A percentile compares a stretch with the other conserved stretches of the same genome.
phyloP scores from a whole-genome alignment of 202 grass and related monocot genomes.

The Brachypodium distachyon region DNA sequence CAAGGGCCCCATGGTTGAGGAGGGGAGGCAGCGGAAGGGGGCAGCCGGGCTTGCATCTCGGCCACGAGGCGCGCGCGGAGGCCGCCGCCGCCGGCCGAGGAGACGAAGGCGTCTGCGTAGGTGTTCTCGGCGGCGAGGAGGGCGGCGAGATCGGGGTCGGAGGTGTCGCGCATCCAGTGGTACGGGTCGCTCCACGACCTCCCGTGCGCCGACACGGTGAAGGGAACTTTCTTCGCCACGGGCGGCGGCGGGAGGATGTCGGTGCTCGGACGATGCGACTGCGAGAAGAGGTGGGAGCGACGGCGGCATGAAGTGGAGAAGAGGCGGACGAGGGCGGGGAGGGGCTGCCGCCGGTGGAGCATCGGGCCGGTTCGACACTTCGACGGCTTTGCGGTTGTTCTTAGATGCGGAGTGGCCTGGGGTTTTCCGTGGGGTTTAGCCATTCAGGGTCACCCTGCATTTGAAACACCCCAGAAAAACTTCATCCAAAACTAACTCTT shows the following conservation, averaged over 20 bases:
- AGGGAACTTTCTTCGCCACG: constrained; percentile 70
- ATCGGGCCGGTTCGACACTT: constrained; percentile 14
- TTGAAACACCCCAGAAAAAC: too few species aligned
- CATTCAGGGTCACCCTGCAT: neutral
- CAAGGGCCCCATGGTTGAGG: constrained; percentile 81
- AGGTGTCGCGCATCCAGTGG: constrained; percentile 85
- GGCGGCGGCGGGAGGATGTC: constrained; percentile 4
- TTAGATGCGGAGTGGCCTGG: neutral
- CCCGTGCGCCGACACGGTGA: constrained; percentile 60
- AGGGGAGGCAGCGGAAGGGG: constrained; percentile 38
- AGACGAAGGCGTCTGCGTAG: constrained; percentile 65
- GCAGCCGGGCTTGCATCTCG: constrained; percentile 72
- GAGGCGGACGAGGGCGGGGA: constrained; percentile 19
- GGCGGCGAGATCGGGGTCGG: constrained; percentile 47
- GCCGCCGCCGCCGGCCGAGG: constrained; percentile 22
- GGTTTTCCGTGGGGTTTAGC: neutral
- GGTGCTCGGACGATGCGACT: neutral
- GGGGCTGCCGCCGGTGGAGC: constrained; percentile 28
- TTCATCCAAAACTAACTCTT: too few species aligned
- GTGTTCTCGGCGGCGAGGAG: constrained; percentile 61
- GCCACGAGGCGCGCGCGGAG: constrained; percentile 48
- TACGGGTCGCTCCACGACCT: constrained; percentile 76
- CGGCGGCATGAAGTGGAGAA: constrained; percentile 28
- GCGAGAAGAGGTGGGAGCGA: neutral
- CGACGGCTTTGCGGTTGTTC: neutral